Percentiles rank a stretch among this genome's conserved stretches.
These are phyloP conservation scores for Arabis hirsuta DNA, from an alignment of 345 rosid species.

Conservation along the genomic window DNA sequence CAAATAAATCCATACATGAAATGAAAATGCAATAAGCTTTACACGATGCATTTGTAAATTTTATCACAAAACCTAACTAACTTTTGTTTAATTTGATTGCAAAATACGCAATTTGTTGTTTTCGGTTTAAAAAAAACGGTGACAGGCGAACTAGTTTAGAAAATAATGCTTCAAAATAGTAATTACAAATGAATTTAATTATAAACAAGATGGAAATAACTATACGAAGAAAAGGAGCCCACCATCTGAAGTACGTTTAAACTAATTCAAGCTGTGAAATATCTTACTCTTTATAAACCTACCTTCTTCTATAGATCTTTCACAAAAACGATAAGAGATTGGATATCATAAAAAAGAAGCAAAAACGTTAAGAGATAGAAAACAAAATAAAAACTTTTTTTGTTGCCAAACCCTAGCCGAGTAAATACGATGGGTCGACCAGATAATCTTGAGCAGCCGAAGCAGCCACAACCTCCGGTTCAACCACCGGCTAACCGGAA, in stretches of 20 bases:
- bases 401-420: neutral
- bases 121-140: neutral
- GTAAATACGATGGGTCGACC: conserved; percentile 27
- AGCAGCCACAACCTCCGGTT: conserved; percentile 17
- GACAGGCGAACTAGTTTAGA: conserved; percentile 3
- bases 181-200: neutral
- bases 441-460: conserved; percentile 3
- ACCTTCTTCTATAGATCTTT: neutral
- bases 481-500: neutral
- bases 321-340: conserved; percentile 6
- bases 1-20: too few species aligned
- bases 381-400: too few species aligned
- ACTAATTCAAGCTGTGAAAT: conserved; percentile 5
- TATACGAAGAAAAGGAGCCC: conserved; percentile 1
- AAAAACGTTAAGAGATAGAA: neutral
- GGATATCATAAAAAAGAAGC: neutral
- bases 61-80: neutral
- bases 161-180: conserved; percentile 5
- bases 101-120: neutral
- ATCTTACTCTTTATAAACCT: conserved; percentile 8
- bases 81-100: neutral
- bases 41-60: too few species aligned
- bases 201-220: conserved; percentile 25
- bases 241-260: conserved; percentile 12
- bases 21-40: too few species aligned